Evolutionary conservation across 345 rosid genomes (phyloP).

Genomic region (Xanthoceras sorbifolium): DNA sequence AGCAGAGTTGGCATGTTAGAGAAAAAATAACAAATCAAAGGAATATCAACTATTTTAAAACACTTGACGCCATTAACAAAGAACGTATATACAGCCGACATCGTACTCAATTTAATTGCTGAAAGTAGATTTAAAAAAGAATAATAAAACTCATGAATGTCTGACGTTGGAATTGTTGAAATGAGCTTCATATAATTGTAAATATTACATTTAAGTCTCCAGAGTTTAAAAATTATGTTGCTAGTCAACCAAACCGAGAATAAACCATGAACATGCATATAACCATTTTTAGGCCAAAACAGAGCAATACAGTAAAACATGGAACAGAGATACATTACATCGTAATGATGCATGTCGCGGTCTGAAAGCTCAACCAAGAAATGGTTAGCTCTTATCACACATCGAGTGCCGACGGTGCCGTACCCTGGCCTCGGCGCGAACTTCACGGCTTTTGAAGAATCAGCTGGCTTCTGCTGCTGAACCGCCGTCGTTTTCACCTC

Average conservation of each 20-base stretch:
- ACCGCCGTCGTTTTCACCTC: not conserved
- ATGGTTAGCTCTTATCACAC: constrained; percentile 55
- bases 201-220: too few relatives aligned
- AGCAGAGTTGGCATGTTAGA: too few relatives aligned
- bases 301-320: not conserved
- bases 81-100: too few relatives aligned
- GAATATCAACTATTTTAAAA: too few relatives aligned
- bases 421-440: constrained; percentile 57
- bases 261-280: not conserved
- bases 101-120: too few relatives aligned
- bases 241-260: not conserved
- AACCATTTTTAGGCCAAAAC: not conserved
- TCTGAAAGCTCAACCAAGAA: constrained; percentile 55
- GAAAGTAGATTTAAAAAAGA: too few relatives aligned
- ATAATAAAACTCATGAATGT: too few relatives aligned
- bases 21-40: too few relatives aligned
- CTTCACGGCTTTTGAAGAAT: constrained; percentile 38
- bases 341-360: constrained; percentile 53
- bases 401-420: constrained; percentile 42
- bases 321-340: constrained; percentile 32
- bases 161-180: too few relatives aligned
- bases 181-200: too few relatives aligned
- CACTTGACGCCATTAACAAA: too few relatives aligned
- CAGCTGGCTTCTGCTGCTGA: not conserved
- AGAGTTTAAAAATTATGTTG: too few relatives aligned